These are phyloP conservation scores for Bauhinia variegata DNA, from an alignment of 306 rosid species.

Conservation along the genomic window DNA sequence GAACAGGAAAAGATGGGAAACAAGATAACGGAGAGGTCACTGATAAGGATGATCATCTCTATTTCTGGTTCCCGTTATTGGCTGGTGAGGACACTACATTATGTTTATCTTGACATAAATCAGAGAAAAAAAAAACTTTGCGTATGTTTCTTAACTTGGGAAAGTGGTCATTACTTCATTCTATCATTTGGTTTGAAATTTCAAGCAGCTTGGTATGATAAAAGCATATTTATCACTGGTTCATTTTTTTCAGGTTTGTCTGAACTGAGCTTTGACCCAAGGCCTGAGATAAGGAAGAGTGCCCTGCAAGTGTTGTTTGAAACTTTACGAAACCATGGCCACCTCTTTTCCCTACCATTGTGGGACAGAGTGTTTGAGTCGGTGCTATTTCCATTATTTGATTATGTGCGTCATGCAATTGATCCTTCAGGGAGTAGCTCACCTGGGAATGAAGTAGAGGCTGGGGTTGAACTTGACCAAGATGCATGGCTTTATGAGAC, in stretches of 20 bases:
- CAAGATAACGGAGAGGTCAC: slow-evolving; percentile 63
- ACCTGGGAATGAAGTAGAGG: slow-evolving; percentile 53
- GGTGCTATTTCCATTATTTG: slow-evolving; percentile 93
- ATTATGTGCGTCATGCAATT: slow-evolving; percentile 91
- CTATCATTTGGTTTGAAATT: slow-evolving; percentile 28
- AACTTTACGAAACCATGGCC: slow-evolving; percentile 96
- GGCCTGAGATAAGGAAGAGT: slow-evolving; percentile 96
- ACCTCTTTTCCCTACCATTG: slow-evolving; percentile 85
- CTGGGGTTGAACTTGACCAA: slow-evolving; percentile 78
- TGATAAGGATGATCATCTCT: slow-evolving; percentile 80
- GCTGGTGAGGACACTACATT: slow-evolving; percentile 65
- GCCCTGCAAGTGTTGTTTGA: slow-evolving; percentile 91
- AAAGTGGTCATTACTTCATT: slow-evolving; percentile 18
- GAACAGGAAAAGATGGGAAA: slow-evolving; percentile 63
- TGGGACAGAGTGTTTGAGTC: slow-evolving; percentile 98
- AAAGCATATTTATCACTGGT: slow-evolving; percentile 25
- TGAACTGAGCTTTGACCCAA: slow-evolving; percentile 96
- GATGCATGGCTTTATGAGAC: slow-evolving; percentile 98
- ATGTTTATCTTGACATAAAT: slow-evolving; percentile 29
- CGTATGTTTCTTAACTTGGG: slow-evolving; percentile 21
- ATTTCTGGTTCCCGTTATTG: slow-evolving; percentile 97
- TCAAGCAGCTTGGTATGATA: slow-evolving; percentile 19
- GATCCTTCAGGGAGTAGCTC: slow-evolving; percentile 83
- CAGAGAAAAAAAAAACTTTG: slow-evolving; percentile 15
- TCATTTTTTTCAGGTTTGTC: slow-evolving; percentile 80